Conservation (phyloP, 1,284 basidiomycete species). For the Pisolithus thermaeus region DNA sequence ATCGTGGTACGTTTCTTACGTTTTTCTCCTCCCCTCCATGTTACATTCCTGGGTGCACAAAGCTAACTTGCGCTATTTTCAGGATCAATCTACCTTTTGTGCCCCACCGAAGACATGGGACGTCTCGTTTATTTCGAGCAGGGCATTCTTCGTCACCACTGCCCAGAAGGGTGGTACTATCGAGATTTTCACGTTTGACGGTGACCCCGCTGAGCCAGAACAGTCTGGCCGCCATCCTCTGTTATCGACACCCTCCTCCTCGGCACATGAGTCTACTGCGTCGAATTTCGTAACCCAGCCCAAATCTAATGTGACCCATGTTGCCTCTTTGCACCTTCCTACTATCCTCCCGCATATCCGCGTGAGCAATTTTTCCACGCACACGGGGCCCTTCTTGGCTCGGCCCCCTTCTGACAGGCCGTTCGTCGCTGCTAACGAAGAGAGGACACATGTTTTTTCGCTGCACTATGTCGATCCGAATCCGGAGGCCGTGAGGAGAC, state of each 20-base stretch:
- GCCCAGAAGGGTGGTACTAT: slow-evolving; percentile 30
- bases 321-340: slow-evolving; percentile 33
- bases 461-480: slow-evolving; percentile 26
- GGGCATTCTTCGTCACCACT: slow-evolving; percentile 40
- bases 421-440: slow-evolving; percentile 34
- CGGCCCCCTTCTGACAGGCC: slow-evolving; percentile 23
- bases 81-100: slow-evolving; percentile 18
- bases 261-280: background rate
- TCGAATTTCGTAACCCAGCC: background rate
- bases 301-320: slow-evolving; percentile 11
- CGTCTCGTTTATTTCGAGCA: slow-evolving; percentile 42
- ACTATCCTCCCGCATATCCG: slow-evolving; percentile 12
- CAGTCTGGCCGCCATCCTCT: no score
- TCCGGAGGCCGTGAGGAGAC: slow-evolving; percentile 5
- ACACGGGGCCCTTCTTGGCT: slow-evolving; percentile 36
- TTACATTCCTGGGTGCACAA: no score
- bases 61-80: background rate
- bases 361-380: slow-evolving; percentile 20
- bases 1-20: slow-evolving; percentile 35
- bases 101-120: slow-evolving; percentile 33
- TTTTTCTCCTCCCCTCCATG: background rate
- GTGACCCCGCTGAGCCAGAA: slow-evolving; percentile 5
- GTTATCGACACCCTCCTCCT: no score
- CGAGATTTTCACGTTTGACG: slow-evolving; percentile 33
- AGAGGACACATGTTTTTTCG: slow-evolving; percentile 41